These are phyloP conservation scores for Podospora appendiculata DNA, from an alignment of 495 filamentous ascomycete species.

Conservation along the genomic window DNA sequence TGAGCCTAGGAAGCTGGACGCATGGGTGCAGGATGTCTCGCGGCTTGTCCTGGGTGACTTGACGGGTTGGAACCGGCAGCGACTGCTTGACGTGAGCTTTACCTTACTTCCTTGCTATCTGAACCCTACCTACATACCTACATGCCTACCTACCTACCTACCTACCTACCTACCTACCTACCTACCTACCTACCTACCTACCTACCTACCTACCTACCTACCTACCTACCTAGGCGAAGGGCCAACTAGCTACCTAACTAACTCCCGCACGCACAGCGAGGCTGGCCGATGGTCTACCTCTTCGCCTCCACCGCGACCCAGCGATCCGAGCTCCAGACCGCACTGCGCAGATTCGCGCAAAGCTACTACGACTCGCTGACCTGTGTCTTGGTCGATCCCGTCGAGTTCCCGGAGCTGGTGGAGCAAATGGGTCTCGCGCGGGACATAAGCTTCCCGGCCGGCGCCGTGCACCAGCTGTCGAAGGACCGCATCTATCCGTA, in stretches of 20 bases:
- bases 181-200: too few relatives aligned
- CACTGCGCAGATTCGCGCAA: conserved; percentile 28
- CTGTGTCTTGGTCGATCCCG: conserved; percentile 31
- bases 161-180: too few relatives aligned
- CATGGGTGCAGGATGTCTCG: conserved; percentile 20
- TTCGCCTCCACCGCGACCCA: conserved; percentile 25
- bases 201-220: too few relatives aligned
- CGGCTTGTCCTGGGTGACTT: conserved; percentile 31
- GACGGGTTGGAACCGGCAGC: conserved; percentile 24
- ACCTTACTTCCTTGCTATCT: neutral
- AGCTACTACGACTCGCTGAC: conserved; percentile 32
- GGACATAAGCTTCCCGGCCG: conserved; percentile 15
- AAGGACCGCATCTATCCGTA: conserved; percentile 28
- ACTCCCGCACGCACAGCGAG: conserved; percentile 13
- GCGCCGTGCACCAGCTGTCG: conserved; percentile 27
- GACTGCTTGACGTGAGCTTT: conserved; percentile 27
- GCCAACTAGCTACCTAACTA: neutral
- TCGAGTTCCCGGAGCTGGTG: conserved; percentile 33
- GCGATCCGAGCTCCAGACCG: conserved; percentile 16
- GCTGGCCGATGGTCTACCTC: conserved; percentile 36
- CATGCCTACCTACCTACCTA: neutral
- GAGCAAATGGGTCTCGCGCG: conserved; percentile 23
- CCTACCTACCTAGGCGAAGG: too few relatives aligned
- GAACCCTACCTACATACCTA: too few relatives aligned
- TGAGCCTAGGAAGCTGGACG: conserved; percentile 19